phyloP scores from a whole-genome alignment of 2,329 filamentous ascomycete species.

The Arthrobotrys sinensis region DNA sequence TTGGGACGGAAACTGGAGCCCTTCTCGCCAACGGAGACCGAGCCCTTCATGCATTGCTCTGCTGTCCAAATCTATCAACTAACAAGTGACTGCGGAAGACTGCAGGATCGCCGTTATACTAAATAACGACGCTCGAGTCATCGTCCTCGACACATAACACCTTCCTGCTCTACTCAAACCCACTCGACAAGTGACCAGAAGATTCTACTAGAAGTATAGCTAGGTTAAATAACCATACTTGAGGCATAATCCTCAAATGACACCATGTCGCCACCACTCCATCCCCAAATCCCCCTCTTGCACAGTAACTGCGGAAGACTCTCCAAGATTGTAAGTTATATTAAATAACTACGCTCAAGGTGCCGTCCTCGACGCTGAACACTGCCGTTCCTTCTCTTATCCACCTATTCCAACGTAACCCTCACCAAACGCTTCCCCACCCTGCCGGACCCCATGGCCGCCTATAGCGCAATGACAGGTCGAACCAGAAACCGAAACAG shows the following conservation, averaged over 20 bases:
- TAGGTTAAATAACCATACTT: no score
- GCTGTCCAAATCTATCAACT: no score
- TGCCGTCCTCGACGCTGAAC: background rate
- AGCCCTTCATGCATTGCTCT: background rate
- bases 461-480: background rate
- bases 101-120: background rate
- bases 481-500: no score
- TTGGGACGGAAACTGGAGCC: no score
- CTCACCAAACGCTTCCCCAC: background rate
- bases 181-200: background rate
- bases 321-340: background rate
- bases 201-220: no score
- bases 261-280: no score
- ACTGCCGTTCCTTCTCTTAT: background rate
- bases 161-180: background rate
- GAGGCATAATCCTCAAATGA: no score
- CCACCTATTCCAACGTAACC: background rate
- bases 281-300: no score
- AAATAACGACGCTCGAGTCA: background rate
- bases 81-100: background rate
- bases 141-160: conserved; percentile 1
- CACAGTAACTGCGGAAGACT: background rate
- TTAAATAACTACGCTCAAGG: conserved; percentile 5
- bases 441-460: no score
- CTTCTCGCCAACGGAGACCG: no score